Conservation (phyloP, 352 stramenopile species). For the Discostella stelligera region DNA sequence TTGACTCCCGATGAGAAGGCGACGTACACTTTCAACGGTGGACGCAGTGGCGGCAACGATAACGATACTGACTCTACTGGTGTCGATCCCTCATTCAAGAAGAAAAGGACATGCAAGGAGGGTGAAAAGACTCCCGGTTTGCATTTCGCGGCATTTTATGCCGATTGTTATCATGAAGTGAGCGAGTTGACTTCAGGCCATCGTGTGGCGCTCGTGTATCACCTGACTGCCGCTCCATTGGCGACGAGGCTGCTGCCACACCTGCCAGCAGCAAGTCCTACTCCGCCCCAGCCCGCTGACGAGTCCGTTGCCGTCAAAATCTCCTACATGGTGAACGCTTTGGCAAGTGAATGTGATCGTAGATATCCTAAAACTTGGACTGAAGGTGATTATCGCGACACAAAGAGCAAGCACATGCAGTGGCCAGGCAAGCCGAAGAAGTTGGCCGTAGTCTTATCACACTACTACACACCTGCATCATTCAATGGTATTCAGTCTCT, state of each 20-base stretch:
- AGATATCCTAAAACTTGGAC: not conserved
- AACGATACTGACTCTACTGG: not conserved
- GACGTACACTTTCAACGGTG: slow-evolving; percentile 28
- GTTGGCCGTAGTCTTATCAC: slow-evolving; percentile 17
- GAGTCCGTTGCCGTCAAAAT: slow-evolving; percentile 16
- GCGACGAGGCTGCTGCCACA: not conserved
- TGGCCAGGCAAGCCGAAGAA: slow-evolving; percentile 24
- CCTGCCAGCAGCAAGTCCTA: slow-evolving; percentile 5
- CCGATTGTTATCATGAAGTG: slow-evolving; percentile 47
- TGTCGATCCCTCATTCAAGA: not conserved
- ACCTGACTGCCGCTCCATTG: slow-evolving; percentile 15
- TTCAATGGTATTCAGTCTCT: slow-evolving; percentile 38
- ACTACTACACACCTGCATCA: slow-evolving; percentile 25
- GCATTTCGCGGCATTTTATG: slow-evolving; percentile 42
- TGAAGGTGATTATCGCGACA: not conserved
- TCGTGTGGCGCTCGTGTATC: slow-evolving; percentile 29
- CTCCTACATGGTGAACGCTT: slow-evolving; percentile 13
- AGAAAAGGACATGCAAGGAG: too few species aligned
- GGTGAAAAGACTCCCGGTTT: slow-evolving; percentile 12
- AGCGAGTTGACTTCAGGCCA: slow-evolving; percentile 29
- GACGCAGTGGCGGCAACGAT: not conserved
- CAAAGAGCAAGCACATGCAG: not conserved
- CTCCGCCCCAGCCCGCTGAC: slow-evolving; percentile 21
- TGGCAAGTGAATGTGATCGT: not conserved
- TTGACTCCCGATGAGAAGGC: slow-evolving; percentile 32